Evolutionary conservation across 140 eudicot species (phyloP).

Genomic region (Cichorium intybus): DNA sequence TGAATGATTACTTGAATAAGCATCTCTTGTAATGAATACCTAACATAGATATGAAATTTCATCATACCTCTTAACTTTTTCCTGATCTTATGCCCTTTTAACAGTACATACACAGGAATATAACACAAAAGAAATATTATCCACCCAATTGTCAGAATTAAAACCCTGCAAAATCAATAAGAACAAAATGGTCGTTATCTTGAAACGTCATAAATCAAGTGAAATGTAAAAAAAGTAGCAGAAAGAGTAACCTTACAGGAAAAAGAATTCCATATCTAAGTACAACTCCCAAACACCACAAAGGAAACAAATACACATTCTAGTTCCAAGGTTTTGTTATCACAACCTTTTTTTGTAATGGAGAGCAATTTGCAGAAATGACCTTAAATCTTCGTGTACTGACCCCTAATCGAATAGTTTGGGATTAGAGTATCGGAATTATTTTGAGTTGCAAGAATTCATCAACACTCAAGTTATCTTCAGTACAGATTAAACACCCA

Average conservation of each 20-base stretch:
- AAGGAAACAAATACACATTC: slow-evolving; percentile 87
- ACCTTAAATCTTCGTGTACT: no score
- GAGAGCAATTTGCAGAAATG: no score
- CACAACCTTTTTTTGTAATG: no score
- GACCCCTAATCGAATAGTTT: no score
- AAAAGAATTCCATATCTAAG: slow-evolving; percentile 82
- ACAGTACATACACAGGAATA: slow-evolving; percentile 69
- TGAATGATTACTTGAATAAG: no score
- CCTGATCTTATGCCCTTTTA: slow-evolving; percentile 77
- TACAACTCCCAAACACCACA: slow-evolving; percentile 93
- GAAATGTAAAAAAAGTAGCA: not conserved
- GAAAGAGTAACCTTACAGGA: slow-evolving; percentile 64
- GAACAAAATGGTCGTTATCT: slow-evolving; percentile 14
- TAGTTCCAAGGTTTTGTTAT: slow-evolving; percentile 98
- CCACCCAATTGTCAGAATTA: slow-evolving; percentile 77
- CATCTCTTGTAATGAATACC: not conserved
- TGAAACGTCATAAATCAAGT: not conserved
- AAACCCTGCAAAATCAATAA: slow-evolving; percentile 52
- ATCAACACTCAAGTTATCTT: no score
- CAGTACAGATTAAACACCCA: no score
- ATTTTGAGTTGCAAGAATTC: no score
- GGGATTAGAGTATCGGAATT: no score
- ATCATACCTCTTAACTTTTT: slow-evolving; percentile 68
- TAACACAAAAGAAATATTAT: slow-evolving; percentile 74
- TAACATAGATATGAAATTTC: not conserved